A percentile compares a stretch with the other conserved stretches of the same genome.
Conservation (phyloP, 2,329 filamentous ascomycete genomes). For the Scortechinia acanthostroma region DNA sequence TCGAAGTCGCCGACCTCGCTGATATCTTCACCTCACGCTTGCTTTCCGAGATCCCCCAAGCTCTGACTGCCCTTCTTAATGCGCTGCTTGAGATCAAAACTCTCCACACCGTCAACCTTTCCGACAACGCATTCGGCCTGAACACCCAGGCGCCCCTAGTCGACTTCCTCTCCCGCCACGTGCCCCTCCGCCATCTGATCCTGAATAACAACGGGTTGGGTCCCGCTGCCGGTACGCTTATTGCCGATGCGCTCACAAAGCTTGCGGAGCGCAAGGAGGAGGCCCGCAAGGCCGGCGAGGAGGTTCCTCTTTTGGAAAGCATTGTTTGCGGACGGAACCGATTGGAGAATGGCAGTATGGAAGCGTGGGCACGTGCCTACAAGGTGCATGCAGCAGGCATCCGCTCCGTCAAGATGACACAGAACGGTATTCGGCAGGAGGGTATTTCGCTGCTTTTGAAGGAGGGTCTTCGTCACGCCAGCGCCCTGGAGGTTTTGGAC, state of each 20-base stretch:
- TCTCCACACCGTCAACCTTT: constrained; percentile 86
- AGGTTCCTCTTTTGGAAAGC: constrained; percentile 83
- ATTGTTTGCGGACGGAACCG: constrained; percentile 94
- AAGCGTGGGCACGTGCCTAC: constrained; percentile 84
- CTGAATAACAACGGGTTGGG: constrained; percentile 98
- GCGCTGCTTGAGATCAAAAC: constrained; percentile 79
- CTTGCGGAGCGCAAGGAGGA: constrained; percentile 79
- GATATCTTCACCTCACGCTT: constrained; percentile 96
- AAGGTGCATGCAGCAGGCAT: constrained; percentile 75
- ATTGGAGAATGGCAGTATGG: constrained; percentile 93
- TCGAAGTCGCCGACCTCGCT: constrained; percentile 81
- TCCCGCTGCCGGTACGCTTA: constrained; percentile 78
- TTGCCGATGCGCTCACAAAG: constrained; percentile 78
- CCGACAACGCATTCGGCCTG: constrained; percentile 95
- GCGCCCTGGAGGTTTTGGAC: constrained; percentile 69
- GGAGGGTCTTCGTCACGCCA: constrained; percentile 69
- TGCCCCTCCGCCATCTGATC: constrained; percentile 85
- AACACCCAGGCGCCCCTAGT: constrained; percentile 91
- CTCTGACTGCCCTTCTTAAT: constrained; percentile 76
- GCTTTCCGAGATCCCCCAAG: constrained; percentile 85
- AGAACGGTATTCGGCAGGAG: constrained; percentile 93
- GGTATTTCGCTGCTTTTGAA: constrained; percentile 77
- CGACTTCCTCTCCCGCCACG: constrained; percentile 80
- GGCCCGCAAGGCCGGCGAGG: constrained; percentile 63
- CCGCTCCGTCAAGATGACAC: constrained; percentile 82